These are phyloP conservation scores for Sporothrix curviconia DNA, from an alignment of 2,329 filamentous ascomycete species.

Conservation along the genomic window DNA sequence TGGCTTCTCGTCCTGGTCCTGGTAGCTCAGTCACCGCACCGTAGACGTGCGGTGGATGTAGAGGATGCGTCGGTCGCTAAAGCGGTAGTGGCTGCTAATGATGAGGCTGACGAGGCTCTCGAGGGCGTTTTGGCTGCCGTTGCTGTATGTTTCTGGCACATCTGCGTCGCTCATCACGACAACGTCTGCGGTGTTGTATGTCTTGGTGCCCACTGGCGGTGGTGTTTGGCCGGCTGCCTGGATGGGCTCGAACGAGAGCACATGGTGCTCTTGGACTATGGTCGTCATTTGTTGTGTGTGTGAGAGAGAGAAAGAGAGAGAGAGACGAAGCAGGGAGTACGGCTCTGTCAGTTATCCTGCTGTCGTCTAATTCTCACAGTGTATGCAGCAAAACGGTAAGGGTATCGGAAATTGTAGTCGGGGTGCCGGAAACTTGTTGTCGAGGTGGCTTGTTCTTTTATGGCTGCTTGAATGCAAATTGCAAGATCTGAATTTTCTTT, in stretches of 20 bases:
- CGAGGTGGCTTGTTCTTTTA: too few relatives aligned
- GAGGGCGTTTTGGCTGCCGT: neutral
- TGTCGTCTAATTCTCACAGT: too few relatives aligned
- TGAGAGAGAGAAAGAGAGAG: too few relatives aligned
- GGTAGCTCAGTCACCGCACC: neutral
- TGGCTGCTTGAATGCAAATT: too few relatives aligned
- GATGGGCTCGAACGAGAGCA: neutral
- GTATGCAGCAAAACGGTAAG: too few relatives aligned
- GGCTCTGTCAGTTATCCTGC: too few relatives aligned
- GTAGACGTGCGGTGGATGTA: neutral
- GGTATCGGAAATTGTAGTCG: too few relatives aligned
- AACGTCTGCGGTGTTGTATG: neutral
- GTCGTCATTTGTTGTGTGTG: neutral
- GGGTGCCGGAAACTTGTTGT: too few relatives aligned
- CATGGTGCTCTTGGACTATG: conserved; percentile 1
- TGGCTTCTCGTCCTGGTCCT: neutral
- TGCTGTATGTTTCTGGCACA: neutral
- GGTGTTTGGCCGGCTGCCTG: neutral
- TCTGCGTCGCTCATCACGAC: too few relatives aligned
- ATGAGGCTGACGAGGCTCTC: neutral
- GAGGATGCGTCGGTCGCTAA: neutral
- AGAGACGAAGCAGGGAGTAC: too few relatives aligned
- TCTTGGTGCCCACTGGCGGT: neutral
- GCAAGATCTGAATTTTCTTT: too few relatives aligned
- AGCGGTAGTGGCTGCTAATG: neutral